A percentile compares a stretch with the other conserved stretches of the same genome.
Conservation (phyloP, 139 green algal species). For the Chlamydomonas eustigma region DNA sequence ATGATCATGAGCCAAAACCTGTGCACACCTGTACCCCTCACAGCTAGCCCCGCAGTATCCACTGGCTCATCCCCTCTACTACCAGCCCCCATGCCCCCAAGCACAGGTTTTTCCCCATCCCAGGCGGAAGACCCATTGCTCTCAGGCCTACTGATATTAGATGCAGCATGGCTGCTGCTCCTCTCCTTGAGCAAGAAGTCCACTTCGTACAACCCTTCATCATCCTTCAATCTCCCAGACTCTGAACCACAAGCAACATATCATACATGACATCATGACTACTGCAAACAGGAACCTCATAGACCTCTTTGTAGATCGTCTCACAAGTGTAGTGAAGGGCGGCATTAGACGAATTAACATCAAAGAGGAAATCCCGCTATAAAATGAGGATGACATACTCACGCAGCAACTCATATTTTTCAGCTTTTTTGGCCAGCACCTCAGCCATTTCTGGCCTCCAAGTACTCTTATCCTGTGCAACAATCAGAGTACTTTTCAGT, state of each 20-base stretch:
- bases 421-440: background rate
- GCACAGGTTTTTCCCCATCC: background rate
- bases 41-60: slow-evolving; percentile 27
- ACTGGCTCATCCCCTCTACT: background rate
- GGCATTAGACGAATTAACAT: no score
- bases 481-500: no score
- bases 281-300: no score
- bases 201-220: slow-evolving; percentile 69
- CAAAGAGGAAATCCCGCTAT: no score
- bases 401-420: background rate
- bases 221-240: slow-evolving; percentile 42
- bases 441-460: background rate
- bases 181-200: slow-evolving; percentile 61
- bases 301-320: no score
- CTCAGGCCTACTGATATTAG: background rate
- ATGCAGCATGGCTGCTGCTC: background rate
- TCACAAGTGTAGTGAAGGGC: no score
- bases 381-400: no score
- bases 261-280: no score
- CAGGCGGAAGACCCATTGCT: background rate
- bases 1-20: no score
- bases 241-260: slow-evolving; percentile 19
- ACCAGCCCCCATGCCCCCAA: background rate
- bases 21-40: slow-evolving; percentile 23
- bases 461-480: no score